Evolutionary conservation across 441 rosid genomes (phyloP), one percentile per base, ranked within the genome.

Genomic region (Corymbia calophylla): DNA sequence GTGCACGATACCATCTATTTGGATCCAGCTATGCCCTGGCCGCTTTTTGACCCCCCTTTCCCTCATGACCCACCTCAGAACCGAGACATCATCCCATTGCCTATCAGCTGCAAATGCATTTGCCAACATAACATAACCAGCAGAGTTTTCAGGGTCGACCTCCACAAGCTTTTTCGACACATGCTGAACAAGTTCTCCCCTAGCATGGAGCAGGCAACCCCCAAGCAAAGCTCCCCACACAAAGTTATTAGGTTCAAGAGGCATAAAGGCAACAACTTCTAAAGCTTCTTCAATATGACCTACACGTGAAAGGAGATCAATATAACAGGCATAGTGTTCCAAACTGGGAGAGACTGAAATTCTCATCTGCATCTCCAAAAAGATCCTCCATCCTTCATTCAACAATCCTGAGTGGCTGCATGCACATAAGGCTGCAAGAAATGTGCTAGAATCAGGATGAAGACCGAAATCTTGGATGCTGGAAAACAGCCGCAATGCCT

Each of bases 191-290:
- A 91, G 60, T 60, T 92, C 93, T 58, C 87, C 60, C 82, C 93
- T 91, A 48, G 88, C 90, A 47, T 92, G 94, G 89, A 93, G 92
- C 87, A 93, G 60, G 77, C 94, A 93, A 87, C 95, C 94, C 32
- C 94, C 93, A 25, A 93, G 94, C 89, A 93, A 87, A 58, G 94
- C 91, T 44, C 95, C 94, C 95, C 94, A 94, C 25, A 94, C 93
- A 55, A 92, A 89, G 88, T 94, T 90, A 68, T 92, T 94, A 35
- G 94, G 94, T 85, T 92, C 89, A 64, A 58, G 92, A 86, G 93
- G 93, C 95, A 94, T 93, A 8, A 92, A 91, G 47, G 88, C 89
- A 87, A 88, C 91, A 68, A 93, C 92, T n/a, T 73, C 80, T 21
- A 92, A 86, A 70, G 94, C 95, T 91, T 92, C 95, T 60, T 93